These are phyloP conservation scores for Pythium myriotylum DNA, from an alignment of 352 stramenopile species.

Conservation along the genomic window DNA sequence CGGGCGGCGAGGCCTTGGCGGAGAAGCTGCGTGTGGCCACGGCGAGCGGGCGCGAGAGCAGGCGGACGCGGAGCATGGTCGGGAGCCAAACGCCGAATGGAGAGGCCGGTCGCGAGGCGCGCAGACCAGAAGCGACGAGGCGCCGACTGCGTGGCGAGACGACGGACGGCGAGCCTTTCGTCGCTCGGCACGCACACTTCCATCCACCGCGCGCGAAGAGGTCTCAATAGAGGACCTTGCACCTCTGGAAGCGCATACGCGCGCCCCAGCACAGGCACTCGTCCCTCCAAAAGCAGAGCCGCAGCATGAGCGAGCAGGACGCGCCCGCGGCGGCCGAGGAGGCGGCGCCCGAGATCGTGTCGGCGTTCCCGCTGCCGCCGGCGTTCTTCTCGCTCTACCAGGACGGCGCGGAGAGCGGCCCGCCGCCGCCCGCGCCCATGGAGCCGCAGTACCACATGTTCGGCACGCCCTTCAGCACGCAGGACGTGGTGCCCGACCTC, in stretches of 20 bases:
- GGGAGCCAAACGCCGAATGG: background rate
- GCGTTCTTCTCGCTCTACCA: conserved; percentile 79
- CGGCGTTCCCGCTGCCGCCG: conserved; percentile 78
- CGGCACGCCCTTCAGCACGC: conserved; percentile 79
- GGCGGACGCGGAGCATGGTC: conserved; percentile 2
- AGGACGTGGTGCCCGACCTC: conserved; percentile 80
- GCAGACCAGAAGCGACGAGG: background rate
- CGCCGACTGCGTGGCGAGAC: too few relatives aligned
- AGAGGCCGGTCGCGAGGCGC: background rate
- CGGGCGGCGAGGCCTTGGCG: conserved; percentile 6
- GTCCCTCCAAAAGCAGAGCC: conserved; percentile 1
- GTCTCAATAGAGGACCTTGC: background rate
- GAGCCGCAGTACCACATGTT: conserved; percentile 87
- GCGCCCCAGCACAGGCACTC: too few relatives aligned
- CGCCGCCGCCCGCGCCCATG: conserved; percentile 68
- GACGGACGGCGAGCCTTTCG: too few relatives aligned
- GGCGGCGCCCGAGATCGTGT: conserved; percentile 76
- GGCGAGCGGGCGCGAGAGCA: conserved; percentile 6
- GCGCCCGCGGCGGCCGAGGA: conserved; percentile 34
- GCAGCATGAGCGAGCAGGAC: conserved; percentile 16
- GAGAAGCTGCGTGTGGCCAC: background rate
- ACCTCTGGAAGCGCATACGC: background rate
- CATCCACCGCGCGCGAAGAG: too few relatives aligned
- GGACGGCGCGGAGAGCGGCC: conserved; percentile 50
- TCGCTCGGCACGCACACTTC: too few relatives aligned